phyloP scores from a whole-genome alignment of 192 early-diverging fungal species.

The Linnemannia hyalina region DNA sequence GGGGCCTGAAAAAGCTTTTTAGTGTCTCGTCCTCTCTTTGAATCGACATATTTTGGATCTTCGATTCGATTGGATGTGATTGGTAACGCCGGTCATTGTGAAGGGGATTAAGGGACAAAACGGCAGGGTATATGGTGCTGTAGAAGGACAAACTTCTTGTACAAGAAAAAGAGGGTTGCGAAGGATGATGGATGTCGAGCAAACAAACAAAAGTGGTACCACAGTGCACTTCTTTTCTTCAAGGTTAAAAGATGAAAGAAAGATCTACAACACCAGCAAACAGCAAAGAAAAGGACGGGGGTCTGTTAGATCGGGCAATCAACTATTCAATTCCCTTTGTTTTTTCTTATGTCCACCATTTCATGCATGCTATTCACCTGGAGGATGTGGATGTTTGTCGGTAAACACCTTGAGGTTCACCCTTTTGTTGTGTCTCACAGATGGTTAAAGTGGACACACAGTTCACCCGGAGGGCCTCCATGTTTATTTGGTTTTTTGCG shows the following conservation, averaged over 20 bases:
- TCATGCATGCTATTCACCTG: background rate
- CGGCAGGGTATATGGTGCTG: background rate
- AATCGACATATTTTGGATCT: background rate
- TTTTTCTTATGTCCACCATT: too few species aligned
- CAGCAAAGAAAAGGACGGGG: too few species aligned
- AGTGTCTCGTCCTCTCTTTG: background rate
- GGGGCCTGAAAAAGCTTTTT: background rate
- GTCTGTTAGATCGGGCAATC: background rate
- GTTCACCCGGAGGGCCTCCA: background rate
- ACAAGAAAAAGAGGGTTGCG: background rate
- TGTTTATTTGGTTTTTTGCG: too few species aligned
- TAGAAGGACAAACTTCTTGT: background rate
- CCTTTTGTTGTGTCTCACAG: background rate
- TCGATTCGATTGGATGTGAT: background rate
- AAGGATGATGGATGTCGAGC: background rate
- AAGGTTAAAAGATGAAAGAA: background rate
- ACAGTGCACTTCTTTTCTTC: background rate
- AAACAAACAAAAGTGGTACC: constrained; percentile 7
- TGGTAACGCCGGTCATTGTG: background rate
- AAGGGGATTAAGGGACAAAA: constrained; percentile 1
- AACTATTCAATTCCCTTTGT: background rate
- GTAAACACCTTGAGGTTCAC: background rate
- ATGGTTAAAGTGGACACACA: background rate
- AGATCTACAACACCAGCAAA: background rate
- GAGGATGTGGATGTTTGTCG: background rate